Base-by-base conservation (phyloP, 768 basidiomycete species). In the Xerocomus brunneocitrinus region DNA sequence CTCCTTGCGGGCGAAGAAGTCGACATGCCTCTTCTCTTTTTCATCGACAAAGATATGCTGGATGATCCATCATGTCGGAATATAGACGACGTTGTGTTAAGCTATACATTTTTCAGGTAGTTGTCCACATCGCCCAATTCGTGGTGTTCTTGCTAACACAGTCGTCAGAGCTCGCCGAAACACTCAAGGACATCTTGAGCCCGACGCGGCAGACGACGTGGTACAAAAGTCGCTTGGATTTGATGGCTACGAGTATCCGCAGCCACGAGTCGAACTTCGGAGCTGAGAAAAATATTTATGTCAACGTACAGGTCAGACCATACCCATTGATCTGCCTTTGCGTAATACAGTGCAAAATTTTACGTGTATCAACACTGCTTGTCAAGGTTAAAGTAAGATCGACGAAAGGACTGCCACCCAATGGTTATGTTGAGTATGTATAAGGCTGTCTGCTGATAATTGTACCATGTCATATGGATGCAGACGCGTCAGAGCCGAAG, bases 101-200 rank as follows among this genome's bases (percentile, higher is more conserved):
- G 91, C 24, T 99, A 99, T 69, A 99, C 97, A 0, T 99, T 99
- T 74, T 99, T 99, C 82, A 82, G 85, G 94, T 93, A 61, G 22
- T 36, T 43, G 45, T 42, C 48, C 9, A 34, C 47, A 2, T n/a
- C 9, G n/a, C 46, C 35, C 9, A 41, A 32, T 32, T 19, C 28
- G 25, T 5, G 12, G 42, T n/a, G 16, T 25, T 24, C 8, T 45
- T 35, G 43, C 48, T 60, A 0, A 51, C 54, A 24, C 30, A 7
- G 3, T 24, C 19, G 3, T 25, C 68, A 97, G 94, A 55, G 95
- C 95, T 6, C 81, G 92, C 41, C 77, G 94, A 58, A 97, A 95
- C 63, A 71, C 80, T 28, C 80, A 80, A 56, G 95, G 95, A 1
- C 90, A 95, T 49, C 74, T 93, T 14, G 93, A 94, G 56, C 95